Base-by-base conservation (phyloP, 331 rosid genomes). In the Pyracantha coccinea region DNA sequence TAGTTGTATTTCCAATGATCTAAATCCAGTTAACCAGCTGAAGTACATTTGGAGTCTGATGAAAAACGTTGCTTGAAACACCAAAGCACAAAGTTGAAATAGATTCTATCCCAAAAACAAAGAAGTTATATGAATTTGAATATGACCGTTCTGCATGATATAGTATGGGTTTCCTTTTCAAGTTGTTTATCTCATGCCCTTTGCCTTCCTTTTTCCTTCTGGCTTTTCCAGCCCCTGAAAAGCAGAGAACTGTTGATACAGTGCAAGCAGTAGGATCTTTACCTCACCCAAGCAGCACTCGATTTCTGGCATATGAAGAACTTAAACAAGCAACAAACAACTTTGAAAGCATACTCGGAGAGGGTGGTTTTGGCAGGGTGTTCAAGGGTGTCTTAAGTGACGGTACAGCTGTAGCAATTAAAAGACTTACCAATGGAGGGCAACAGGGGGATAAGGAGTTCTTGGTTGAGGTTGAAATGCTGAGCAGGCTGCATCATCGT, bases 391-490 rank as follows among this genome's bases (percentile, higher is more conserved):
- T 89, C 74, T 85, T 93, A 52, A 83, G 78, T 79, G 96, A 93
- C 28, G 98, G 98, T 85, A 93, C 98, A 38, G 83, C 89, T 82
- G 98, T 93, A 57, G 98, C 97, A 59, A 93, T 93, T 67, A 93
- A 93, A 91, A 90, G 88, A 78, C 97, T 91, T 72, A 86, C 96
- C 32, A 88, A 61, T 69, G 98, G 98, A 73, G 96, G 97, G 75
- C 97, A 93, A 76, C 97, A 93, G 73, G 98, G 98, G 31, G 93
- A 86, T 77, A 93, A 90, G 82, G 96, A 93, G 71, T 88, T 93
- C 83, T 47, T 93, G 81, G 97, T 91, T 62, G 98, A 88, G 86
- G 96, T 93, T 52, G 97, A 93, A 80, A 93, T 93, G 93, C 98
- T 93, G 83, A 93, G 98, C 75, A 85, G 97, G 81, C 75, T 91